Evolutionary conservation across 345 rosid species (phyloP), one percentile per base, ranked within the genome.

Genomic region (Hibiscus tridactylites): DNA sequence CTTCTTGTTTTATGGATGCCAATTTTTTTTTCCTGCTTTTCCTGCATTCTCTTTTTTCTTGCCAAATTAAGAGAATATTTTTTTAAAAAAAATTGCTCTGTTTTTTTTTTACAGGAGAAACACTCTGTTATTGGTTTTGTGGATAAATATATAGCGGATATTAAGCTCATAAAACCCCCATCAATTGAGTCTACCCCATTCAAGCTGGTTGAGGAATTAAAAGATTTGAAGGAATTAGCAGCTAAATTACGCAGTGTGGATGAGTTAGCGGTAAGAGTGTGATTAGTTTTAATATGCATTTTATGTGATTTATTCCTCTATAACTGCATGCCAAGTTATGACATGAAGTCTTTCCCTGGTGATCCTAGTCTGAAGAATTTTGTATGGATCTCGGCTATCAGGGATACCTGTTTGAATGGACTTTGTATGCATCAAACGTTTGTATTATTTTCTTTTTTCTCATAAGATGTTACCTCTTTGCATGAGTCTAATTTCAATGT

Each of bases 211-310:
- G 85, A 87, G 78, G 89, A 88, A 42, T 91, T 92, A 56, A 85
- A 85, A 75, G 96, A 89, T 84, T 87, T 94, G 66, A 81, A 90
- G 83, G 90, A 84, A 65, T 72, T 94, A 76, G 97, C 87, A 50
- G 85, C 89, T 46, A 92, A 85, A 76, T 76, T 94, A 79, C 83
- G 77, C 31, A 63, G 65, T 53, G 96, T 80, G 8, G 72, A 83
- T 54, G 97, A 92, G 80, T 90, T 92, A 87, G 93, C 97, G 80
- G 99, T 94, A 83, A 87, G 44, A 19, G 44, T 71, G 56, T 73
- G 62, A 33, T 2, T 11, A 67, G 53, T 54, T 49, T 8, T 49
- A 15, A 15, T 16, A 28, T 67, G 54, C 42, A 17, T 46, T 44
- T 21, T 60, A 6, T 24, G 9, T 44, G 12, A 42, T n/a, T 44